Evolutionary conservation across 305 asterid species (phyloP).

Genomic region (Solanum hybrid): DNA sequence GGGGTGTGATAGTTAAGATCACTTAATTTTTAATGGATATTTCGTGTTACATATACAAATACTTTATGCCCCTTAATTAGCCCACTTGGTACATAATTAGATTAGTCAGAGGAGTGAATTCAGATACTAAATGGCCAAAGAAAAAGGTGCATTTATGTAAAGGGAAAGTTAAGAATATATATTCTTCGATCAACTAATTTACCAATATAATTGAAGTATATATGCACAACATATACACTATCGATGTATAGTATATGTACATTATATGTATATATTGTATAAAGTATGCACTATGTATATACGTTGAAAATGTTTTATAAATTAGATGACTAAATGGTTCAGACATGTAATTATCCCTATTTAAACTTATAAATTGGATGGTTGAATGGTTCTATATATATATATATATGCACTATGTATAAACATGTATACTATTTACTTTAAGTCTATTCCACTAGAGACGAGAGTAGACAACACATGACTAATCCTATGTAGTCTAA

Average conservation of each 20-base stretch:
- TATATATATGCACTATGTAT: neutral
- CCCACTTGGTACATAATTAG: neutral
- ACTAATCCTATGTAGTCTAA: neutral
- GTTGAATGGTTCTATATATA: neutral
- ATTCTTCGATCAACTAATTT: too few relatives aligned
- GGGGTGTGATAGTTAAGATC: neutral
- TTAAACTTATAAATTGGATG: neutral
- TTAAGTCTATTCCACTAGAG: neutral
- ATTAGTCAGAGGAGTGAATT: neutral
- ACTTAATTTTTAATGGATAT: neutral
- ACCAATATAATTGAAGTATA: neutral
- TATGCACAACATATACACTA: neutral
- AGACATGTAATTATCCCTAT: too few relatives aligned
- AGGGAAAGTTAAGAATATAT: too few relatives aligned
- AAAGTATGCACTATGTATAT: neutral
- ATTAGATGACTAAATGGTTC: too few relatives aligned
- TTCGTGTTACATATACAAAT: neutral
- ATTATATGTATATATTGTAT: neutral
- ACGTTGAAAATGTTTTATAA: neutral
- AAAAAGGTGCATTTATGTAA: neutral
- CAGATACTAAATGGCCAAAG: neutral
- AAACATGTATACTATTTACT: neutral
- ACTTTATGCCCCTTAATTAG: neutral
- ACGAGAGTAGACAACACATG: neutral
- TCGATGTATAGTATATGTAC: neutral